These are phyloP conservation scores for Ustilago hordei DNA, from an alignment of 1,284 basidiomycete species.

Conservation along the genomic window DNA sequence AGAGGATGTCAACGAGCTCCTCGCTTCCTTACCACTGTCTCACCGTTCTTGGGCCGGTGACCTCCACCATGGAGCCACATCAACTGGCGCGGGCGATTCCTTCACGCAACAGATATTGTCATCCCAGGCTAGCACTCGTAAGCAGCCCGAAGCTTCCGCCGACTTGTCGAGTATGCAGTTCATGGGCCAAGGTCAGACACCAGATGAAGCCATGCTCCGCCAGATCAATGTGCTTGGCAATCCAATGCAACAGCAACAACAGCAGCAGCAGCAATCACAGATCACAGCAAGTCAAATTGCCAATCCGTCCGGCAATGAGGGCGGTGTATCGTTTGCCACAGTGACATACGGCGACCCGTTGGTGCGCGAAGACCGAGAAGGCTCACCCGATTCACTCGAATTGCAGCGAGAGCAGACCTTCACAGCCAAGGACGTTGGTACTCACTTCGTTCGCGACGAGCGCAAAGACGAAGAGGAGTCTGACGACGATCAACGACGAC, in stretches of 20 bases:
- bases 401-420: constrained; percentile 48
- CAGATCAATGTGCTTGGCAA: constrained; percentile 16
- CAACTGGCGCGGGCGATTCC: constrained; percentile 4
- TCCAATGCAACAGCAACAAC: constrained; percentile 15
- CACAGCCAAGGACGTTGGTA: constrained; percentile 44
- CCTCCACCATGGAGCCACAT: constrained; percentile 32
- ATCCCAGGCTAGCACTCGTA: neutral
- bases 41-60: constrained; percentile 58
- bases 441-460: constrained; percentile 10
- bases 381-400: constrained; percentile 44
- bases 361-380: constrained; percentile 33
- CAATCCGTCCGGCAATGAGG: constrained; percentile 7
- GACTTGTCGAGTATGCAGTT: constrained; percentile 5
- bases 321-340: constrained; percentile 33
- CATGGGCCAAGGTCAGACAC: constrained; percentile 2
- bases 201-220: constrained; percentile 24
- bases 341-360: constrained; percentile 39
- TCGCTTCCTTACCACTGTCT: constrained; percentile 47
- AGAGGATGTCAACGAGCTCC: constrained; percentile 28
- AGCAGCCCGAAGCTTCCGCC: neutral
- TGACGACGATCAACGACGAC: constrained; percentile 40
- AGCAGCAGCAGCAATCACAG: constrained; percentile 8
- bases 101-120: constrained; percentile 7
- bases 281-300: neutral
- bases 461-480: constrained; percentile 35